Conservation (phyloP, 306 rosid genomes). For the apple (Malus domestica) region ASM211411v1 NC_041802.1:28125001-28125500, state of each 20-base stretch:
- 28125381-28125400: not conserved
- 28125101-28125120: constrained; percentile 34
- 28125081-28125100: constrained; percentile 50
- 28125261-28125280: not conserved
- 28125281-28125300: not conserved
- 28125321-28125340: constrained; percentile 16
- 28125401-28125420: constrained; percentile 13
- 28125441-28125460: not conserved
- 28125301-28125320: not conserved
- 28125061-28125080: constrained; percentile 32
- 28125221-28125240: constrained; percentile 30
- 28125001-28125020: constrained; percentile 79
- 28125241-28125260: not conserved
- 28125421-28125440: too few species aligned
- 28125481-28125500: constrained; percentile 15
- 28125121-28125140: constrained; percentile 39
- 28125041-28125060: constrained; percentile 45
- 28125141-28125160: constrained; percentile 31
- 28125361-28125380: too few species aligned
- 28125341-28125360: not conserved
- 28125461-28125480: constrained; percentile 35
- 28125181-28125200: constrained; percentile 38
- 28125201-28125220: constrained; percentile 64
- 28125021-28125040: constrained; percentile 69
- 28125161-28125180: constrained; percentile 46